Conservation (phyloP, 768 basidiomycete species). For the Melanogaster broomeanus region DNA sequence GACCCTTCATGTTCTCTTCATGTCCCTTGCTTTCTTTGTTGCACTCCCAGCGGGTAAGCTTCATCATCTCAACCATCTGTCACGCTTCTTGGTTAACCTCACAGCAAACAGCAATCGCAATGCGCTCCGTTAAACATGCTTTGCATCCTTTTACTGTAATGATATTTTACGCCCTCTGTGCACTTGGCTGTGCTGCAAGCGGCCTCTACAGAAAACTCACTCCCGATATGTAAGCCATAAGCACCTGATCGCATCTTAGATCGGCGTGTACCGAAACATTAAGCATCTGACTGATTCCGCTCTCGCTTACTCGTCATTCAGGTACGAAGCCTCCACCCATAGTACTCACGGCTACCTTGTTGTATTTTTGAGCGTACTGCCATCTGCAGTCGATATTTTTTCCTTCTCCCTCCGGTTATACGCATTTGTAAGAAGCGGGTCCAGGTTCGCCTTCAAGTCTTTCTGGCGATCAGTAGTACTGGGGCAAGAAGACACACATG, state of each 20-base stretch:
- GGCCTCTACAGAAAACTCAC: conserved; percentile 76
- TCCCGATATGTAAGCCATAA: conserved; percentile 69
- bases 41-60: conserved; percentile 76
- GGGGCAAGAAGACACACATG: conserved; percentile 40
- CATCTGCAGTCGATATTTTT: conserved; percentile 58
- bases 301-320: conserved; percentile 34
- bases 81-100: background rate
- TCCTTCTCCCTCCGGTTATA: conserved; percentile 51
- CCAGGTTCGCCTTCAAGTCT: conserved; percentile 44
- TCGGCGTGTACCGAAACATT: too few species aligned
- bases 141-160: conserved; percentile 58
- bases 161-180: conserved; percentile 60
- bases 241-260: background rate
- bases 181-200: conserved; percentile 68
- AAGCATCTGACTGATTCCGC: conserved; percentile 2
- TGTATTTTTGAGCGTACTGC: conserved; percentile 43
- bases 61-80: background rate
- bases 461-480: conserved; percentile 64
- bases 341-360: conserved; percentile 61
- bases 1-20: conserved; percentile 68
- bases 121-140: conserved; percentile 76
- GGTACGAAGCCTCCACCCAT: conserved; percentile 73
- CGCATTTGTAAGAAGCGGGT: conserved; percentile 44
- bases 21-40: conserved; percentile 81
- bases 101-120: conserved; percentile 60